Percentiles rank a stretch among this genome's conserved stretches.
These are phyloP conservation scores for Hibiscus mutabilis DNA, from an alignment of 345 rosid species.

Conservation along the genomic window DNA sequence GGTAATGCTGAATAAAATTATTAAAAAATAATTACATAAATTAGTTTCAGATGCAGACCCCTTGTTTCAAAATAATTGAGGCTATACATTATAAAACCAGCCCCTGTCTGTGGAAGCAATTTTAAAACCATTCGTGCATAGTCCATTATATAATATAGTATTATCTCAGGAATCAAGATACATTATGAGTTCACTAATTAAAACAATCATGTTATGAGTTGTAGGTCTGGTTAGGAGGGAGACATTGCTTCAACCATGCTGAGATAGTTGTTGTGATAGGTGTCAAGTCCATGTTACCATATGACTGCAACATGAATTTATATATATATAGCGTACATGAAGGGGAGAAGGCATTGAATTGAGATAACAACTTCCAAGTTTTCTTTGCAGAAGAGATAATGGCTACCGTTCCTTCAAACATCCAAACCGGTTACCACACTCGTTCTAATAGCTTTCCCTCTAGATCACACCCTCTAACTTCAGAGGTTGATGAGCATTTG, in stretches of 20 bases:
- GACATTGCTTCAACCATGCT: too few relatives aligned
- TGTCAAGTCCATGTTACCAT: neutral
- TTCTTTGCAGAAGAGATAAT: constrained; percentile 8
- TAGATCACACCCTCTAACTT: too few relatives aligned
- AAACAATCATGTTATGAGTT: too few relatives aligned
- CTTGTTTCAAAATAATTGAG: neutral
- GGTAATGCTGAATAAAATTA: too few relatives aligned
- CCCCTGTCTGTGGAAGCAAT: neutral
- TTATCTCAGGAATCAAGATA: neutral
- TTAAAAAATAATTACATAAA: neutral
- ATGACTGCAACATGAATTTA: neutral
- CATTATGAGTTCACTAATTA: neutral
- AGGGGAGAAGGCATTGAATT: neutral
- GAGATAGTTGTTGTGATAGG: too few relatives aligned
- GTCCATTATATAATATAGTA: neutral
- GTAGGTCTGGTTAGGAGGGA: too few relatives aligned
- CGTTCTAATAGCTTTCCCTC: too few relatives aligned
- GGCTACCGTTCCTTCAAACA: constrained; percentile 8
- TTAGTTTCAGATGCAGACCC: neutral
- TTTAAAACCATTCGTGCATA: neutral
- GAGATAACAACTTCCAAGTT: neutral
- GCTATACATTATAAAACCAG: neutral
- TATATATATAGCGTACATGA: neutral
- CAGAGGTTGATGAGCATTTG: too few relatives aligned
- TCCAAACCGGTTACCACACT: constrained; percentile 12